phyloP scores from a whole-genome alignment of 805 yeast species.

The Candida vaughaniae region DNA sequence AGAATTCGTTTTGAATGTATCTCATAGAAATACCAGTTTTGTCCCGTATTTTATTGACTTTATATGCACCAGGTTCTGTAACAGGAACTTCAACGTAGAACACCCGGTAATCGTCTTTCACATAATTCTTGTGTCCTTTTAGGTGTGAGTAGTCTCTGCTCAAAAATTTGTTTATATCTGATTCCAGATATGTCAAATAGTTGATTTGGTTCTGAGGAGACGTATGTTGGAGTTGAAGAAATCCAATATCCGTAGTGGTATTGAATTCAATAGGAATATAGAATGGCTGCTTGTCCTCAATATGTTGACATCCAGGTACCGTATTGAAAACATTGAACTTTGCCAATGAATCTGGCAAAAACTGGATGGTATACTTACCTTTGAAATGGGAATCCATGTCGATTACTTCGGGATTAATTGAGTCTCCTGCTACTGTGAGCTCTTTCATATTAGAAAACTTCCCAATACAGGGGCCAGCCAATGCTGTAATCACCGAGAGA shows the following conservation, averaged over 20 bases:
- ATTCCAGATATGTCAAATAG: conserved; percentile 53
- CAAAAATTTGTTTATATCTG: conserved; percentile 48
- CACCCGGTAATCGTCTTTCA: conserved; percentile 38
- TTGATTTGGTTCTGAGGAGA: conserved; percentile 52
- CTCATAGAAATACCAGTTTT: conserved; percentile 58
- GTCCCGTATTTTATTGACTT: conserved; percentile 66
- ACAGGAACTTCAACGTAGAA: conserved; percentile 67
- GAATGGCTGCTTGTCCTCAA: conserved; percentile 5
- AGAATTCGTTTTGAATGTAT: conserved; percentile 56
- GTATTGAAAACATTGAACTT: conserved; percentile 72
- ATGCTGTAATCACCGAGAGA: conserved; percentile 42
- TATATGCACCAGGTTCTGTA: conserved; percentile 72
- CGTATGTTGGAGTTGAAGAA: conserved; percentile 61
- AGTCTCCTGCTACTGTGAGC: conserved; percentile 51
- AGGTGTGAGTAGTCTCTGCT: conserved; percentile 33
- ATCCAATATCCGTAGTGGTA: conserved; percentile 70
- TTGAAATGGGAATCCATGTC: conserved; percentile 66
- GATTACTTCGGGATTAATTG: conserved; percentile 36
- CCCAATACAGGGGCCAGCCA: conserved; percentile 44
- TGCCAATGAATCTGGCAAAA: conserved; percentile 89
- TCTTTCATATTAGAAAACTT: conserved; percentile 42
- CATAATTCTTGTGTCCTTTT: conserved; percentile 14
- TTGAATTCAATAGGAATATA: conserved; percentile 74
- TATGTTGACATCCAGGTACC: conserved; percentile 50
- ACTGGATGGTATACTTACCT: conserved; percentile 83